A percentile compares a stretch with the other conserved stretches of the same genome.
These are phyloP conservation scores for Zygoascus ofunaensis DNA, from an alignment of 805 yeast species.

Conservation along the genomic window DNA sequence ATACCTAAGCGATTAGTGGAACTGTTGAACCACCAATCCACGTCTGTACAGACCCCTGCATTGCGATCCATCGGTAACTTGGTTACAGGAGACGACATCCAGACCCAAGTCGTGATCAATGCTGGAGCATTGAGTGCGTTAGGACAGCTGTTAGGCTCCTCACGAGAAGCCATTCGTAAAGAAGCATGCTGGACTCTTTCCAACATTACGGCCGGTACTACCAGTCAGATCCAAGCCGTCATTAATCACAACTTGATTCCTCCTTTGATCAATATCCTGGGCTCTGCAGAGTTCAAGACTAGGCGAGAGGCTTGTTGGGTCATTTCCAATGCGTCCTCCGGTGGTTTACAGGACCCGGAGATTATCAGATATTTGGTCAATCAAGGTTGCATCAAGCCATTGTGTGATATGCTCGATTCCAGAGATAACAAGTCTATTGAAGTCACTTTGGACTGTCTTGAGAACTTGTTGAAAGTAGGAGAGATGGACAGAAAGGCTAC, in stretches of 20 bases:
- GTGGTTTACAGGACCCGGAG: conserved; percentile 85
- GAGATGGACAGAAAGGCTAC: conserved; percentile 79
- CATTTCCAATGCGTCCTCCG: conserved; percentile 92
- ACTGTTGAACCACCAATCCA: conserved; percentile 71
- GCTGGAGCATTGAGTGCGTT: conserved; percentile 85
- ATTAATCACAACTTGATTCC: conserved; percentile 92
- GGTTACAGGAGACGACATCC: conserved; percentile 92
- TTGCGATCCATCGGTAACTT: conserved; percentile 95
- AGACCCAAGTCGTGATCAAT: conserved; percentile 91
- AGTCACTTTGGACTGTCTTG: conserved; percentile 91
- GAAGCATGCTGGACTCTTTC: conserved; percentile 99
- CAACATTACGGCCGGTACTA: conserved; percentile 94
- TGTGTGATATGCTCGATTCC: conserved; percentile 81
- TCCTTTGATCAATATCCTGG: conserved; percentile 69
- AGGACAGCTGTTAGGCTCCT: conserved; percentile 66
- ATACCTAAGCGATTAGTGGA: conserved; percentile 92
- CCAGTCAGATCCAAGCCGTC: conserved; percentile 93
- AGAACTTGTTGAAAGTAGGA: conserved; percentile 88
- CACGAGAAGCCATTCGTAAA: conserved; percentile 87
- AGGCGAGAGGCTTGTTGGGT: conserved; percentile 99
- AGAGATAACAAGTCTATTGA: conserved; percentile 89
- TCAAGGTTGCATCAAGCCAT: conserved; percentile 96
- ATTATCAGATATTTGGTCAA: conserved; percentile 85
- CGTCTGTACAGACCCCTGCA: conserved; percentile 92
- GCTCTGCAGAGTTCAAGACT: conserved; percentile 85